Base-by-base conservation (phyloP, 1,284 basidiomycete genomes). In the Sanghuangporus baumii region DNA sequence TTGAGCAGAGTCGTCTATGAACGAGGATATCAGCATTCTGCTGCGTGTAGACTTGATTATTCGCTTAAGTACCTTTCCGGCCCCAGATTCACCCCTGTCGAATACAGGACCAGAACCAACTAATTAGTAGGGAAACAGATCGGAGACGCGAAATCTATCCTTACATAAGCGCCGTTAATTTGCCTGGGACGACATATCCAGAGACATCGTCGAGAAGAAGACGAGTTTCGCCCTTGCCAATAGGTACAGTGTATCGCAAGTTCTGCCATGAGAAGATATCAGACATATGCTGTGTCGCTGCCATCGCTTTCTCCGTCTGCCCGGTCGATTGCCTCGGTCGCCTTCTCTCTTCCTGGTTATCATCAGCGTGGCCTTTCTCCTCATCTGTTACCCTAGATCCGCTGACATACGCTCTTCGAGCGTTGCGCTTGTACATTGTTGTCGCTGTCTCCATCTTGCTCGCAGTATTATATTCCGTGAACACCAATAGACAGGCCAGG, bases 171-270 rank as follows among this genome's bases (percentile, higher is more conserved):
- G 83, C 88, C 0, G 86, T 89, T 61, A 96, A 76, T 69, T 87
- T 92, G 6, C 91, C 89, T 0, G 91, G 92, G 20, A 83, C 84
- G 47, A 94, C 93, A 73, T 84, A 96, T 0, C 94, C 94, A 61
- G 86, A 89, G 6, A 96, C 84, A 66, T 93, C 82, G 69, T 94
- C 83, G 63, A 96, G 76, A 6, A 96, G 80, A 55, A 79, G 77
- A 34, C 88, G 75, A 0, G 75, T 76, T 60, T 83, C 73, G 7
- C 82, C 85, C 20, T 79, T 79, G 58, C 81, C 76, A 65, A 88
- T 78, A 36, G 79, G 78, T 26, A 94, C 85, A 41, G 81, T 77
- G 69, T 91, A 92, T 43, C 76, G 72, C 51, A 90, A 66, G 66
- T 85, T 75, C 52, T 83, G 77, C 86, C 87, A 90, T 0, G 87